phyloP scores from a whole-genome alignment of 371 early-diverging fungal genomes.

The Lichtheimia ramosa region DNA sequence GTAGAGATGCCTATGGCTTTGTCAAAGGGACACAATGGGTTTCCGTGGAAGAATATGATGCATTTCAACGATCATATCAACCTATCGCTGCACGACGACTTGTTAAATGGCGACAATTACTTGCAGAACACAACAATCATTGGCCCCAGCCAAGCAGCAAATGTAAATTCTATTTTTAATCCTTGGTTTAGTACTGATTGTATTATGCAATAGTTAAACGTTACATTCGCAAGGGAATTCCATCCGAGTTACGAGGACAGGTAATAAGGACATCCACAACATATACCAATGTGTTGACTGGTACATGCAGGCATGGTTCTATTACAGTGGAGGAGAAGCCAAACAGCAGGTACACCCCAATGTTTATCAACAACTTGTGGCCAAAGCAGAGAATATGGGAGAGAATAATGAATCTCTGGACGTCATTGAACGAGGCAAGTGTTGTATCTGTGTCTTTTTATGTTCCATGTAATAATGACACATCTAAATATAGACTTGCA shows the following conservation, averaged over 20 bases:
- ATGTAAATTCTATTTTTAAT: constrained; percentile 35
- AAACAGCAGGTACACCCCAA: constrained; percentile 61
- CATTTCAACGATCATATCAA: constrained; percentile 60
- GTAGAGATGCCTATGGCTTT: constrained; percentile 70
- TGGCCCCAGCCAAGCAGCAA: constrained; percentile 61
- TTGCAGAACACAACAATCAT: constrained; percentile 55
- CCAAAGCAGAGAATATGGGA: constrained; percentile 49
- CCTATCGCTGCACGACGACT: constrained; percentile 59
- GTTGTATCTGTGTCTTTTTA: background rate
- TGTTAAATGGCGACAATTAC: constrained; percentile 61
- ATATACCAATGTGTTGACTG: background rate
- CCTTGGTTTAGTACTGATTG: background rate
- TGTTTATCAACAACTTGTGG: constrained; percentile 56
- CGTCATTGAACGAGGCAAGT: constrained; percentile 62
- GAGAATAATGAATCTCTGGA: constrained; percentile 69
- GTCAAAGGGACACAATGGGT: constrained; percentile 63
- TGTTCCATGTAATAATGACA: background rate
- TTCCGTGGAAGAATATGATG: constrained; percentile 52
- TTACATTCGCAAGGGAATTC: constrained; percentile 84
- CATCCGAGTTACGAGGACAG: constrained; percentile 71
- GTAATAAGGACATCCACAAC: constrained; percentile 31
- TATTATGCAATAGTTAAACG: constrained; percentile 66
- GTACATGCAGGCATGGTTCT: constrained; percentile 70
- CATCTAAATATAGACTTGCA: constrained; percentile 58
- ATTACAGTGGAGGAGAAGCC: constrained; percentile 81